These are phyloP conservation scores for Novakomyces olei DNA, from an alignment of 805 yeast species.

Conservation along the genomic window DNA sequence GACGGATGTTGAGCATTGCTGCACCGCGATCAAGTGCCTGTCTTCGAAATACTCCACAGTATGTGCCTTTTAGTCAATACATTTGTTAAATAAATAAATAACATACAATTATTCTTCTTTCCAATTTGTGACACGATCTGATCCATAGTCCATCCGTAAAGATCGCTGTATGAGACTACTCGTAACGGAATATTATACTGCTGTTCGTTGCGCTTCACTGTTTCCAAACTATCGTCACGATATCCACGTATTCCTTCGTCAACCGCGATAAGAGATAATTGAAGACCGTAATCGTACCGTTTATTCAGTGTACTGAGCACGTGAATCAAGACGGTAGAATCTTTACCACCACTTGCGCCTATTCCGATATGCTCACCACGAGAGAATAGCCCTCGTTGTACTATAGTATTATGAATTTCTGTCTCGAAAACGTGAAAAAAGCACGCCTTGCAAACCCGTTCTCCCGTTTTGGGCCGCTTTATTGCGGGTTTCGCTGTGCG, in stretches of 20 bases:
- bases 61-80: too few relatives aligned
- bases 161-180: conserved; percentile 64
- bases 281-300: conserved; percentile 68
- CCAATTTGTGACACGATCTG: conserved; percentile 90
- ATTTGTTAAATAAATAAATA: too few relatives aligned
- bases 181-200: conserved; percentile 67
- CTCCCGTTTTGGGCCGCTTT: conserved; percentile 79
- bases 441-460: conserved; percentile 75
- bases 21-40: conserved; percentile 97
- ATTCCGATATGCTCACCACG: conserved; percentile 80
- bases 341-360: conserved; percentile 98
- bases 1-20: conserved; percentile 56
- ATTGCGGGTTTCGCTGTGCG: conserved; percentile 61
- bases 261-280: conserved; percentile 59
- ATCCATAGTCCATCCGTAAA: conserved; percentile 98
- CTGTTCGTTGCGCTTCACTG: conserved; percentile 76
- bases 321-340: conserved; percentile 84
- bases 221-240: conserved; percentile 89
- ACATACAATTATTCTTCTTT: conserved; percentile 77
- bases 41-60: conserved; percentile 90
- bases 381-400: conserved; percentile 41
- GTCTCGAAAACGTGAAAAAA: conserved; percentile 81
- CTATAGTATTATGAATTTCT: conserved; percentile 81
- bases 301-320: conserved; percentile 72
- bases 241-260: conserved; percentile 97